A percentile compares a stretch with the other conserved stretches of the same genome.
phyloP scores from a whole-genome alignment of 75 land plant species.

The Adiantum capillusveneris region DNA sequence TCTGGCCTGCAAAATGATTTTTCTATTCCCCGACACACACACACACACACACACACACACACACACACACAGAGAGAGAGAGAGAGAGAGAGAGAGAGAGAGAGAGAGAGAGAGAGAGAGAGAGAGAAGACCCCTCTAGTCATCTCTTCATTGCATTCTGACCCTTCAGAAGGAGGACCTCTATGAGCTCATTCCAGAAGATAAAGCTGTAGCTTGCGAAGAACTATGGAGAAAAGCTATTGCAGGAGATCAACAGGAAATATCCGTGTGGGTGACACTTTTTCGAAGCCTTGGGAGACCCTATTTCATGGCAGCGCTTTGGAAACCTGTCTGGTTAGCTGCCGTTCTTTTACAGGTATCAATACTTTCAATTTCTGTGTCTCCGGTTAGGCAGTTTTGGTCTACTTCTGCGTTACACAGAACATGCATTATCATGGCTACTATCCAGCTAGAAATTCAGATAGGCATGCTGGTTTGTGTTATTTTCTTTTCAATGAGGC shows the following conservation, averaged over 20 bases:
- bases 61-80: slow-evolving; percentile 1
- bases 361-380: no score
- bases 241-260: background rate
- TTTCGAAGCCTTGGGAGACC: slow-evolving; percentile 9
- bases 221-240: slow-evolving; percentile 8
- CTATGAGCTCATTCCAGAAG: slow-evolving; percentile 14
- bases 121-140: no score
- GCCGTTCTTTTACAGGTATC: slow-evolving; percentile 19
- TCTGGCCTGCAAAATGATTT: no score
- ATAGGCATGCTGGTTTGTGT: no score
- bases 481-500: no score
- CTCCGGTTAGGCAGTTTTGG: no score
- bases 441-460: background rate
- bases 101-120: background rate
- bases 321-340: slow-evolving; percentile 16
- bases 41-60: background rate
- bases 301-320: slow-evolving; percentile 1
- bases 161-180: slow-evolving; percentile 23
- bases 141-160: background rate
- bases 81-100: slow-evolving; percentile 8
- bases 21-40: no score
- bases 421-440: background rate
- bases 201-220: slow-evolving; percentile 9
- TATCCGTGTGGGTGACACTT: slow-evolving; percentile 18
- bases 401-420: background rate